phyloP scores from a whole-genome alignment of 805 yeast genomes.

The Dipodascus geniculatus region DNA sequence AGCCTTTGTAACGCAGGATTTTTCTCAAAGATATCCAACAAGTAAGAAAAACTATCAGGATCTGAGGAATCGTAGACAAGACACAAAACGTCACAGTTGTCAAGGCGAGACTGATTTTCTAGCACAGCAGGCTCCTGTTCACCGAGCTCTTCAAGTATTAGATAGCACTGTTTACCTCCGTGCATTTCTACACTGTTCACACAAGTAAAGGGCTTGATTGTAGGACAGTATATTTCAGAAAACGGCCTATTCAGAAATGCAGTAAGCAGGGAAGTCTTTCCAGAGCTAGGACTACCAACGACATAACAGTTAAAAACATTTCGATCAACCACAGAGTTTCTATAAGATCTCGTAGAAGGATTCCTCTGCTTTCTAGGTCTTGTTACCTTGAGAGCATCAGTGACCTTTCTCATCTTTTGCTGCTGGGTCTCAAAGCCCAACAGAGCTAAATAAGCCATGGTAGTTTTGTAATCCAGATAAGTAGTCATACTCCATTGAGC shows the following conservation, averaged over 20 bases:
- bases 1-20: conserved; percentile 49
- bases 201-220: conserved; percentile 67
- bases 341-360: conserved; percentile 50
- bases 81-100: conserved; percentile 86
- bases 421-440: conserved; percentile 59
- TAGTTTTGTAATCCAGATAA: conserved; percentile 67
- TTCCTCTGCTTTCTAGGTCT: conserved; percentile 64
- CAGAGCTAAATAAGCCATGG: conserved; percentile 80
- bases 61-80: conserved; percentile 88
- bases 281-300: conserved; percentile 75
- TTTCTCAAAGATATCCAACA: conserved; percentile 54
- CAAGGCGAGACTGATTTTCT: conserved; percentile 55
- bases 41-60: conserved; percentile 83
- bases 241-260: conserved; percentile 68
- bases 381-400: conserved; percentile 62
- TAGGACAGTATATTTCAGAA: conserved; percentile 58
- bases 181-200: conserved; percentile 87
- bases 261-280: conserved; percentile 76
- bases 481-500: conserved; percentile 99
- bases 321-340: conserved; percentile 59
- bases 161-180: conserved; percentile 92
- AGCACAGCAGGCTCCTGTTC: conserved; percentile 74
- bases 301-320: conserved; percentile 87
- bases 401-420: conserved; percentile 21
- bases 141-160: conserved; percentile 83